These are phyloP conservation scores for Saccharomycopsis amapae DNA, from an alignment of 805 yeast species.

Conservation along the genomic window DNA sequence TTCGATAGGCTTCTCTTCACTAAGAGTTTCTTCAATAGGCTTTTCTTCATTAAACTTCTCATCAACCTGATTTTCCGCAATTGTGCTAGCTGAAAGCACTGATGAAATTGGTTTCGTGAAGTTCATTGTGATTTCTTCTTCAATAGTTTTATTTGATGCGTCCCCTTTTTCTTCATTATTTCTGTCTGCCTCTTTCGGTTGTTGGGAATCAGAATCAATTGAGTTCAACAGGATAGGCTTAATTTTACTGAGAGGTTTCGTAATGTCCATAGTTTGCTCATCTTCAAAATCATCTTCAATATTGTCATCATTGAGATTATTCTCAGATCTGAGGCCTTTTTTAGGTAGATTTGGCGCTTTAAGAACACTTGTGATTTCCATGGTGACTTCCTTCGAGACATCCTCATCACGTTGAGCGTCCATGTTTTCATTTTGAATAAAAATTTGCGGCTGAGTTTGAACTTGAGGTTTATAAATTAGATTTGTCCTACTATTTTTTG, in stretches of 20 bases:
- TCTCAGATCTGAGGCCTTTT: background rate
- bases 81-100: background rate
- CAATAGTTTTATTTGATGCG: background rate
- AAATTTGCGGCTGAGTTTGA: too few relatives aligned
- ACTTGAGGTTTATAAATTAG: too few relatives aligned
- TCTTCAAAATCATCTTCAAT: slow-evolving; percentile 4
- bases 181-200: background rate
- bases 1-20: too few relatives aligned
- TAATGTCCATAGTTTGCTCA: slow-evolving; percentile 21
- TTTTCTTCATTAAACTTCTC: too few relatives aligned
- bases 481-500: too few relatives aligned
- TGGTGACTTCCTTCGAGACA: slow-evolving; percentile 20
- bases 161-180: background rate
- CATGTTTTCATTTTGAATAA: too few relatives aligned
- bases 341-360: background rate
- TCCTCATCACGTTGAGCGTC: background rate
- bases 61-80: background rate
- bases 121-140: slow-evolving; percentile 20
- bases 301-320: background rate
- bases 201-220: background rate
- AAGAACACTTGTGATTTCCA: slow-evolving; percentile 7
- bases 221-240: too few relatives aligned
- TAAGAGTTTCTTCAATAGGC: too few relatives aligned
- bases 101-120: slow-evolving; percentile 14
- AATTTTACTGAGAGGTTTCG: slow-evolving; percentile 14